Evolutionary conservation across 1,284 basidiomycete species (phyloP).

Genomic region (Microbotryum violaceum): DNA sequence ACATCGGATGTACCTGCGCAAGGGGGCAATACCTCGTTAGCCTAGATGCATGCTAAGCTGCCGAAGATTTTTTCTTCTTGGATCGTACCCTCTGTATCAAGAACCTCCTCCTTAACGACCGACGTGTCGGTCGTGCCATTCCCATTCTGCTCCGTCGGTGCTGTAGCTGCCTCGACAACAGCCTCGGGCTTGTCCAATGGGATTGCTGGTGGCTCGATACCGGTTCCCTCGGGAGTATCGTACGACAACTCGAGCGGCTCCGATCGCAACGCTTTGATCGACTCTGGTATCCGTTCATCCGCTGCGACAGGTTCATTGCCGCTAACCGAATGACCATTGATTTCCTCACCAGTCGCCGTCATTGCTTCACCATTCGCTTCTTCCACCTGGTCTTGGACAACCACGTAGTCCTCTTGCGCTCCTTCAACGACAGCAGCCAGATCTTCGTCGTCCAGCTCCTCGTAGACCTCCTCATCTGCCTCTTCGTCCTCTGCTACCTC

Average conservation of each 20-base stretch:
- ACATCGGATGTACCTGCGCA: neutral
- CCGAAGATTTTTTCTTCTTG: neutral
- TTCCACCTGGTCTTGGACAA: constrained; percentile 10
- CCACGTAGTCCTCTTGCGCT: constrained; percentile 23
- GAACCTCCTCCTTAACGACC: neutral
- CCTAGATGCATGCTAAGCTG: neutral
- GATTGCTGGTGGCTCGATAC: constrained; percentile 1
- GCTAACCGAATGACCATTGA: neutral
- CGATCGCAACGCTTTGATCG: neutral
- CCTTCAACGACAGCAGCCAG: constrained; percentile 21
- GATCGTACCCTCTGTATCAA: neutral
- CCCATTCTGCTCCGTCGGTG: neutral
- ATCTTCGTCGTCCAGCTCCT: constrained; percentile 24
- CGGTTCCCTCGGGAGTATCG: constrained; percentile 6
- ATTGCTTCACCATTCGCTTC: neutral
- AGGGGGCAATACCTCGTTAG: neutral
- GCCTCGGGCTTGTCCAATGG: constrained; percentile 4
- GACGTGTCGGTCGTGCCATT: neutral
- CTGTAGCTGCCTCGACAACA: neutral
- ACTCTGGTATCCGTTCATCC: neutral
- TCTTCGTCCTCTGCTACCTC: constrained; percentile 12
- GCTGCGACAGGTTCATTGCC: neutral
- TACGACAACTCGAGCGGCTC: neutral
- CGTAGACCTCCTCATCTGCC: constrained; percentile 21
- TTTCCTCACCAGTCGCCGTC: neutral